Evolutionary conservation across 352 stramenopile species (phyloP).

Genomic region (Elongisporangium undulatum): DNA sequence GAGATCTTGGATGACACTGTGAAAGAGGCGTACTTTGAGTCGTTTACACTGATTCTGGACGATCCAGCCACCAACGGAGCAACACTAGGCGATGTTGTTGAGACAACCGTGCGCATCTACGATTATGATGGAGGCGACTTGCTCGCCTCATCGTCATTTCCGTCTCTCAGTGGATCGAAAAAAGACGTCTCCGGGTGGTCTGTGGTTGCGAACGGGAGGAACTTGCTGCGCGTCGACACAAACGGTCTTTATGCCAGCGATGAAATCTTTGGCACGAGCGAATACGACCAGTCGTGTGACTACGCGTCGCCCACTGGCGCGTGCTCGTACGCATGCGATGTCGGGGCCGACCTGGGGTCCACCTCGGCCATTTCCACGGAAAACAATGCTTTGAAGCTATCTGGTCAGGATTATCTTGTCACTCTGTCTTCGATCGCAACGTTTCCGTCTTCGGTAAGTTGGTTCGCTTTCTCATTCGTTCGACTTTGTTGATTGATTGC

Average conservation of each 20-base stretch:
- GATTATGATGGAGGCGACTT: constrained; percentile 41
- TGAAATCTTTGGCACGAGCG: constrained; percentile 42
- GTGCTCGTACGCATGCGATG: constrained; percentile 47
- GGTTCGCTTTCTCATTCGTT: background rate
- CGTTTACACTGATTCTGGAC: constrained; percentile 32
- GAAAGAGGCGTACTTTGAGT: constrained; percentile 50
- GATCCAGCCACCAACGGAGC: constrained; percentile 18
- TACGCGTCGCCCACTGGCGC: constrained; percentile 41
- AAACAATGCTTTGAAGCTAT: constrained; percentile 33
- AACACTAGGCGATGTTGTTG: constrained; percentile 23
- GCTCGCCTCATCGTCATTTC: constrained; percentile 29
- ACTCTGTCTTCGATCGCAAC: constrained; percentile 19
- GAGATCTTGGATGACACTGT: constrained; percentile 35
- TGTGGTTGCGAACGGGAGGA: constrained; percentile 46
- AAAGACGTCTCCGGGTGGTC: constrained; percentile 33
- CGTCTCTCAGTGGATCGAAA: background rate
- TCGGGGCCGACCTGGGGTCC: constrained; percentile 28
- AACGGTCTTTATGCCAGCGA: constrained; percentile 61
- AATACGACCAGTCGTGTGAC: constrained; percentile 70
- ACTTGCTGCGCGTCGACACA: constrained; percentile 32
- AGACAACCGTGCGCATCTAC: constrained; percentile 48
- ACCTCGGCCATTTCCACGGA: constrained; percentile 6
- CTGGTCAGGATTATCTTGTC: constrained; percentile 33
- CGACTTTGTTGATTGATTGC: background rate
- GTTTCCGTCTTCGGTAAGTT: constrained; percentile 41